These are phyloP conservation scores for Rhododendron williamsianum DNA, from an alignment of 148 eudicot genomes.

Conservation along the genomic window DNA sequence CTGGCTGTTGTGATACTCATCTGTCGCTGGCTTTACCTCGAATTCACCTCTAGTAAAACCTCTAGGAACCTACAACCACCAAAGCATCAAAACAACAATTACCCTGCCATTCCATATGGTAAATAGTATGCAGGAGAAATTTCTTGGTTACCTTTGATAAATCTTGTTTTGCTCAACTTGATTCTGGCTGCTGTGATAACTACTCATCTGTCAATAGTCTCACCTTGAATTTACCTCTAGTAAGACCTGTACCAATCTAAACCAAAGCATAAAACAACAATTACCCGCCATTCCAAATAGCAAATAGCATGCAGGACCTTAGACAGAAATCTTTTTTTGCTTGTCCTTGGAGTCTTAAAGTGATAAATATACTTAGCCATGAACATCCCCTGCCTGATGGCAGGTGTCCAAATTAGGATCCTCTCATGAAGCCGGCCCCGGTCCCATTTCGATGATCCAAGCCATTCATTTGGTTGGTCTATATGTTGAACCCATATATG, in stretches of 20 bases:
- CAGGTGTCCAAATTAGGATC: not conserved
- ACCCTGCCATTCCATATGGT: not conserved
- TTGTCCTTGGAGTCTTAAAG: not conserved
- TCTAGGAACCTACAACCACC: constrained; percentile 54
- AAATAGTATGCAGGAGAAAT: not conserved
- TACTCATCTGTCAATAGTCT: not conserved
- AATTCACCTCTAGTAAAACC: constrained; percentile 61
- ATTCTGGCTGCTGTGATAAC: constrained; percentile 24
- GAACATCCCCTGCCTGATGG: not conserved
- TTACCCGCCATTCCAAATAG: not conserved
- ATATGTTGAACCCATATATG: not conserved
- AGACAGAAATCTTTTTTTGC: not conserved
- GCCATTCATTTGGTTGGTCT: not conserved
- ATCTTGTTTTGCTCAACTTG: constrained; percentile 10
- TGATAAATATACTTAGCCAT: not conserved
- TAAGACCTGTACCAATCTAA: constrained; percentile 70
- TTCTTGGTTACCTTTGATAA: not conserved
- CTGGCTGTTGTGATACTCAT: constrained; percentile 30
- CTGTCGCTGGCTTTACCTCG: constrained; percentile 56
- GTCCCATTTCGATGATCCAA: not conserved
- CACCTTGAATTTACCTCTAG: constrained; percentile 68
- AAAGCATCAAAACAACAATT: not conserved
- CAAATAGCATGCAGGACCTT: not conserved
- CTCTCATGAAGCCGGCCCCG: not conserved
- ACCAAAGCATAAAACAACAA: not conserved